Evolutionary conservation across 140 eudicot species (phyloP), one percentile per base, ranked within the genome.

Genomic region (Flaveria floridana): DNA sequence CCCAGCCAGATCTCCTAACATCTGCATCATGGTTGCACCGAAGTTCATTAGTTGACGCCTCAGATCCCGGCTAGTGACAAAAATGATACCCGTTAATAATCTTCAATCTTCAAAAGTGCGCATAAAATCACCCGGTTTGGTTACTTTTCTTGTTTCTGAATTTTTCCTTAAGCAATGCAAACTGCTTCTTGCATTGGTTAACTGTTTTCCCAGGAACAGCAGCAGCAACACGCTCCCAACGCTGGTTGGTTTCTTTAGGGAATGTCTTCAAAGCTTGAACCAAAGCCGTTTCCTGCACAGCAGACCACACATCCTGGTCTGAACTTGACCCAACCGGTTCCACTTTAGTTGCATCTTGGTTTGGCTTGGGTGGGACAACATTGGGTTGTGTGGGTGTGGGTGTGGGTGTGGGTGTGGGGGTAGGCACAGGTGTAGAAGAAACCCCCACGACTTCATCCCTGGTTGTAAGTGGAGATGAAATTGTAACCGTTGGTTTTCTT

Each of bases 181-280:
- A 85, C 50, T 93, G 92, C 68, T 93, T 93, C 88, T 93, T 93
- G 81, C 96, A 91, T 73, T 89, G 94, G 66, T 80, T 83, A 53
- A 91, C 84, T 2, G 96, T 82, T 80, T 92, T 92, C 58, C 97
- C 97, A 8, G 97, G 97, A 20, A 92, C 96, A 3, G 97, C 97
- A 63, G 96, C 81, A 7, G 97, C 97, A 62, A 92, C 92, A 2
- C 97, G 86, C 69, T 92, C 97, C 97, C 97, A 92, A 0, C 97
- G 86, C 81, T 89, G 96, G 75, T 68, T 81, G n/a, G 89, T 69
- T 28, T 92, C 97, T 71, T 92, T 92, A 0, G 97, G 97, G 64
- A 92, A 89, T 3, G 97, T 89, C 80, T 92, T 92, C 20, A 89
- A 80, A 39, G 97, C 97, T 68, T 92, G 96, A 78, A 92, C 85